Evolutionary conservation across 108 stramenopile genomes (phyloP), one percentile per base, ranked within the genome.

Genomic region (Bacterosira constricta): DNA sequence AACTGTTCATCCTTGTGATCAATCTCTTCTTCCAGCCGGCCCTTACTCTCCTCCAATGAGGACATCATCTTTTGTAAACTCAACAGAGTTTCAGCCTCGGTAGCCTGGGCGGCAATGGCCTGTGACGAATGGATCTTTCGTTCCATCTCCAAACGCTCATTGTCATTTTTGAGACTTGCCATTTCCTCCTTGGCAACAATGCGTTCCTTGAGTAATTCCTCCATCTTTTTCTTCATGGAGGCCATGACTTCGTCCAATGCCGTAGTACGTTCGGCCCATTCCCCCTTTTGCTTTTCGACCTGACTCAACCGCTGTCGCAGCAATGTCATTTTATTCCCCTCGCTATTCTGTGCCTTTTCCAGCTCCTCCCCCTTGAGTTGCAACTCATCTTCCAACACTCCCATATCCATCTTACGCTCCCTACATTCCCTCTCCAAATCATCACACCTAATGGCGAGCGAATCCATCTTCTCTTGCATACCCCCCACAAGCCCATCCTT

Each of bases 321-420:
- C 6, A 52, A 26, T 27, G n/a, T n/a, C n/a, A n/a, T n/a, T n/a
- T n/a, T n/a, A n/a, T n/a, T n/a, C n/a, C n/a, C n/a, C n/a, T n/a
- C n/a, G n/a, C n/a, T n/a, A n/a, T n/a, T n/a, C n/a, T n/a, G n/a
- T n/a, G n/a, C 53, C 26, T 13, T 54, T 29, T 50, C 47, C 15
- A 51, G 27, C 12, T 64, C 34, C 30, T 50, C 35, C 31, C 49
- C 63, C 29, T 36, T 39, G 10, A 36, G 56, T 29, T 38, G 36
- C 46, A 65, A 29, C 47, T 57, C 54, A 47, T 54, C 53, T 38
- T 67, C 53, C 50, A 53, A 11, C 38, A 67, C 1, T 54, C 11
- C 51, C 20, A 42, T 29, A 26, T 29, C 21, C 26, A 54, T 55
- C 38, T 67, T 67, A 11, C 25, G 20, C 10, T 67, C 53, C 11